These are phyloP conservation scores for Trypanosoma boissoni DNA, from an alignment of 208 protist genomes.

Conservation along the genomic window DNA sequence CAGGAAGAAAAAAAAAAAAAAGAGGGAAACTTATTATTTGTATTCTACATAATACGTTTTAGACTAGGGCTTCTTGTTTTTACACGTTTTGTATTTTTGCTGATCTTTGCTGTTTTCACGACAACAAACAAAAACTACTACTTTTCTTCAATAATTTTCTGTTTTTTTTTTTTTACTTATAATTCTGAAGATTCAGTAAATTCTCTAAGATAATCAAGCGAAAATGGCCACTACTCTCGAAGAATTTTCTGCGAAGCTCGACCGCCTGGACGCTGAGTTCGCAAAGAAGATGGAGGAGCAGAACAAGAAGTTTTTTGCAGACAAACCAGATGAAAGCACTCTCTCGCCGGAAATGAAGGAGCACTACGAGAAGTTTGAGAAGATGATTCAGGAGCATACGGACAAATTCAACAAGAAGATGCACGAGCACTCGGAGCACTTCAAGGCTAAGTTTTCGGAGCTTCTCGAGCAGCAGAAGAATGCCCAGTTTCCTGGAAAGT, in stretches of 20 bases:
- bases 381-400: slow-evolving; percentile 92
- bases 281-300: slow-evolving; percentile 92
- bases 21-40: slow-evolving; percentile 17
- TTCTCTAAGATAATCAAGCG: slow-evolving; percentile 9
- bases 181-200: not conserved
- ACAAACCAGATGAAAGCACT: slow-evolving; percentile 87
- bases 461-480: slow-evolving; percentile 92
- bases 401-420: slow-evolving; percentile 94
- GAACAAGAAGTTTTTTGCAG: slow-evolving; percentile 92
- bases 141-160: not conserved
- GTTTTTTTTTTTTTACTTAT: not conserved
- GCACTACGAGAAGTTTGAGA: slow-evolving; percentile 92
- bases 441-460: slow-evolving; percentile 90
- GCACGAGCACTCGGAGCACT: slow-evolving; percentile 89
- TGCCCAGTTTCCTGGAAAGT: slow-evolving; percentile 86
- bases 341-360: slow-evolving; percentile 92
- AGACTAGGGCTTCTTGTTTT: not conserved
- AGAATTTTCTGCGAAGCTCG: slow-evolving; percentile 87
- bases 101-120: not conserved
- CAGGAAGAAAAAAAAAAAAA: too few species aligned
- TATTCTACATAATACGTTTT: too few species aligned
- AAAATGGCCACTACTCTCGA: slow-evolving; percentile 85
- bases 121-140: not conserved
- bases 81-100: slow-evolving; percentile 1
- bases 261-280: slow-evolving; percentile 89